phyloP scores from a whole-genome alignment of 2,329 filamentous ascomycete species.

The Ceratocystis eucalypticola region DNA sequence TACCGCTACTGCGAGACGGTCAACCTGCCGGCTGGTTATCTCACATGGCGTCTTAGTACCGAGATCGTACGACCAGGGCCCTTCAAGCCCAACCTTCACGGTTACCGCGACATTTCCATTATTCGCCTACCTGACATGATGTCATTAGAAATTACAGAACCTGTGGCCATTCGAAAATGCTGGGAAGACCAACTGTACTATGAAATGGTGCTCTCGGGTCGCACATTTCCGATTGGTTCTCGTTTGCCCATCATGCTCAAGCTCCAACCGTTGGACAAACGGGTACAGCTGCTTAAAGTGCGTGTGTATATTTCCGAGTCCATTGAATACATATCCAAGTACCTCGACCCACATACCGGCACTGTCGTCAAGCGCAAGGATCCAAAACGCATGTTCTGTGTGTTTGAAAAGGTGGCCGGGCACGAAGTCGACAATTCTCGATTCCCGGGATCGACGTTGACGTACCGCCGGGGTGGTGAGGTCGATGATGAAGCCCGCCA shows the following conservation, averaged over 20 bases:
- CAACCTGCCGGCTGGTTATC: constrained; percentile 70
- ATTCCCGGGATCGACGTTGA: constrained; percentile 8
- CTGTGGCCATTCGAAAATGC: constrained; percentile 81
- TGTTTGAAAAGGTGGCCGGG: constrained; percentile 81
- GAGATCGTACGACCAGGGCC: constrained; percentile 75
- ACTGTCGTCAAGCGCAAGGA: constrained; percentile 48
- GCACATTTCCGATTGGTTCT: constrained; percentile 79
- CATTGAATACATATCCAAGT: constrained; percentile 66
- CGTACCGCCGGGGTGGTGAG: constrained; percentile 49
- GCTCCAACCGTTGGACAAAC: constrained; percentile 75
- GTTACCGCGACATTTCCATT: constrained; percentile 66
- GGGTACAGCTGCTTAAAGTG: constrained; percentile 76
- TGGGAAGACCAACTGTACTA: constrained; percentile 96
- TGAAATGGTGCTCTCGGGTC: constrained; percentile 90
- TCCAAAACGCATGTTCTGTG: constrained; percentile 65
- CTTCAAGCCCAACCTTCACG: constrained; percentile 77
- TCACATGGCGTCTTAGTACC: constrained; percentile 79
- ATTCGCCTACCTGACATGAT: constrained; percentile 78
- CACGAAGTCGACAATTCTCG: constrained; percentile 61
- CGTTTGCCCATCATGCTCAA: constrained; percentile 91
- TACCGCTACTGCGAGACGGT: constrained; percentile 82
- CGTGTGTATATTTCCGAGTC: constrained; percentile 87
- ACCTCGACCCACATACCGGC: constrained; percentile 13
- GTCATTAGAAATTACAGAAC: constrained; percentile 80
- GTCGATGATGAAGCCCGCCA: constrained; percentile 39